Percentiles rank a stretch among this genome's conserved stretches.
Conservation (phyloP, 345 rosid genomes). For the Dovyalis caffra region DNA sequence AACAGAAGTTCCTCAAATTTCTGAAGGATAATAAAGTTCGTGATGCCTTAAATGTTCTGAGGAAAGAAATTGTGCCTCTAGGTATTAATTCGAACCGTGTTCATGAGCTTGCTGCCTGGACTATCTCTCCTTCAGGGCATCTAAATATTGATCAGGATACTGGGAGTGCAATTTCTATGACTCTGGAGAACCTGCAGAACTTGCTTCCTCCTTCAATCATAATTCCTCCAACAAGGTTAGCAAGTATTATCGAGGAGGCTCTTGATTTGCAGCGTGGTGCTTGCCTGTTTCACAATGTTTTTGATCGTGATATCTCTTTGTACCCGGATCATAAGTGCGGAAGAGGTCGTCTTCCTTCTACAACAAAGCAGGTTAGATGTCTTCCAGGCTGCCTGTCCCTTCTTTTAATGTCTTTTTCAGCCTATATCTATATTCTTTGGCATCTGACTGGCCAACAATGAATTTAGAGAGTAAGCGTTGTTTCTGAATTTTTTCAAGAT, state of each 20-base stretch:
- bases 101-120: slow-evolving; percentile 44
- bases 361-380: slow-evolving; percentile 53
- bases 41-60: slow-evolving; percentile 61
- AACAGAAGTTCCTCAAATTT: slow-evolving; percentile 61
- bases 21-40: slow-evolving; percentile 39
- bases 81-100: slow-evolving; percentile 35
- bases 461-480: too few relatives aligned
- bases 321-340: slow-evolving; percentile 69
- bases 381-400: not conserved
- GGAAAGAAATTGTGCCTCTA: slow-evolving; percentile 63
- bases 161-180: slow-evolving; percentile 33
- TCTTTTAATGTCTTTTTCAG: not conserved
- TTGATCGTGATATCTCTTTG: slow-evolving; percentile 52
- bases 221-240: slow-evolving; percentile 64
- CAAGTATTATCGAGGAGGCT: slow-evolving; percentile 64
- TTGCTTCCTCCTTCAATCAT: slow-evolving; percentile 54
- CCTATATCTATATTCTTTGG: not conserved
- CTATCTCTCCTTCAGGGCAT: slow-evolving; percentile 38
- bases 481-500: too few relatives aligned
- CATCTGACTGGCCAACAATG: not conserved
- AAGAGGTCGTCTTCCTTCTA: slow-evolving; percentile 56
- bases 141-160: slow-evolving; percentile 23
- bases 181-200: slow-evolving; percentile 55
- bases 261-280: slow-evolving; percentile 56
- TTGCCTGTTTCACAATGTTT: slow-evolving; percentile 58